Evolutionary conservation across 176 grass and related monocot species (phyloP), one percentile per base, ranked within the genome.

Genomic region (Triticum turgidum): DNA sequence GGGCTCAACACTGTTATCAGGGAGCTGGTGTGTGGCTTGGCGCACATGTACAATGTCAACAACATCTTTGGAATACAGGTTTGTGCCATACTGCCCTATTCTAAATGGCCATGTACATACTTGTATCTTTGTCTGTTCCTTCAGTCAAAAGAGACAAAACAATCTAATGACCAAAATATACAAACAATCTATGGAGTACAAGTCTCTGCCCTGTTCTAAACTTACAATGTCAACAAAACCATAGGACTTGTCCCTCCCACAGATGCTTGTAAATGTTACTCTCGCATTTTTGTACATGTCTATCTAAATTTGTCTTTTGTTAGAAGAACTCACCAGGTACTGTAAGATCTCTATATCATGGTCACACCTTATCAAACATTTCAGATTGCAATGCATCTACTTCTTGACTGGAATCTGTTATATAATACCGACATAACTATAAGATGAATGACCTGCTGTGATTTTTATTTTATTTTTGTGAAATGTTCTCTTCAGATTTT

Each of bases 1-100:
- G 97, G 97, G 20, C 92, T 99, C 86, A 99, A 96, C 83, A 99
- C 97, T 34, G 97, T 99, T 56, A 99, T 99, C 73, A 96, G 97
- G 73, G 97, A 99, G 79, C 58, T 99, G 7, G 97, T 99, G 45
- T 99, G 97, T 90, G 92, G 94, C 47, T 87, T 99, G 78, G 85
- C 90, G 13, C 89, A 99, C 89, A 99, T 99, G 97, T 99, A 99
- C 75, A 89, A 92, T 85, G 94, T 96, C 82, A 91, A 61, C 77
- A 89, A 65, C 45, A 91, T 99, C 24, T 88, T 83, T 84, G 97
- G 97, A 47, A 99, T 99, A 72, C 92, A 99, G 97, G 97, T 99
- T 15, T 82, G 84, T 17, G 54, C 67, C 21, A 8, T 54, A 54
- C 51, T 14, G 3, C 42, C 9, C 24, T 51, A 15, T 10, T 75